These are phyloP conservation scores for Myriosclerotinia duriaeana DNA, from an alignment of 2,329 filamentous ascomycete species.

Conservation along the genomic window DNA sequence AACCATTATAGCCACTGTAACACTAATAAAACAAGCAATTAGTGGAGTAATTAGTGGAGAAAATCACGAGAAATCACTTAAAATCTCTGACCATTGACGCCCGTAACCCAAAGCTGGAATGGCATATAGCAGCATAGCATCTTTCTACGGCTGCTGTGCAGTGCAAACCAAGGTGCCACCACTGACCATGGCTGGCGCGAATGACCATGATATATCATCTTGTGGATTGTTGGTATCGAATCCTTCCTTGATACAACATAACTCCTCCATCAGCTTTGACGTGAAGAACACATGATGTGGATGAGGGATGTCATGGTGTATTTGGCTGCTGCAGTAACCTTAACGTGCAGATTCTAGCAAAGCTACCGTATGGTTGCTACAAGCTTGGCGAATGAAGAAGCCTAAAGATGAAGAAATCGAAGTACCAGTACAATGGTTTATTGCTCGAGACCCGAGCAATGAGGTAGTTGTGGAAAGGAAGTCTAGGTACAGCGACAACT, in stretches of 20 bases:
- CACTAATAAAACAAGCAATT: neutral
- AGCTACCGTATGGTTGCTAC: no score
- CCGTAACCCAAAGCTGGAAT: neutral
- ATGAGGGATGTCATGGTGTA: no score
- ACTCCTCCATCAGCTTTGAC: neutral
- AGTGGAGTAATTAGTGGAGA: conserved; percentile 3
- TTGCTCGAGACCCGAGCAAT: no score
- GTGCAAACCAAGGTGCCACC: neutral
- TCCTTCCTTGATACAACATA: no score
- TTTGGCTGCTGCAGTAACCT: neutral
- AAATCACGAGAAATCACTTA: neutral
- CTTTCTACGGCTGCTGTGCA: neutral
- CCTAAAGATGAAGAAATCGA: neutral
- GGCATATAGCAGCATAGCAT: neutral
- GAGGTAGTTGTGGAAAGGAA: neutral
- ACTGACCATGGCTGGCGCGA: neutral
- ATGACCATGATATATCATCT: neutral
- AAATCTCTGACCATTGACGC: neutral
- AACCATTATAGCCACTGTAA: neutral
- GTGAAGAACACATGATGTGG: neutral
- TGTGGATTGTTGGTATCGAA: neutral
- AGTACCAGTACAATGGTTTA: neutral
- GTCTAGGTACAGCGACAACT: neutral
- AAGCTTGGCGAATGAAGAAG: neutral
- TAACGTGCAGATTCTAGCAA: neutral